Base-by-base conservation (phyloP, 1,284 basidiomycete species). In the Rhodotorula sp. region DNA sequence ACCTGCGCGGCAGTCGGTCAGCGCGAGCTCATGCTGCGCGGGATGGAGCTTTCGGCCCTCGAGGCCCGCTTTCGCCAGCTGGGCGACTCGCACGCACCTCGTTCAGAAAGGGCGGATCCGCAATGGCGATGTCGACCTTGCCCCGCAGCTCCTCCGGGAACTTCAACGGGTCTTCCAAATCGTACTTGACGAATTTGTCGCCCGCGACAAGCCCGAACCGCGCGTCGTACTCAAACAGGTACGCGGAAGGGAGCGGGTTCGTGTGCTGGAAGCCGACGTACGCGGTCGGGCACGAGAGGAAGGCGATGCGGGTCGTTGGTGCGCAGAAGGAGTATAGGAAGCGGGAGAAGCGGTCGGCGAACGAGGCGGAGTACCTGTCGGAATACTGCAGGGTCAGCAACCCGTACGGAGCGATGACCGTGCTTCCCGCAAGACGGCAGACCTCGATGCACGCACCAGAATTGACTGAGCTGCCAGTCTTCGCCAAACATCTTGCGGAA, bases 231-330 rank as follows among this genome's bases (percentile, higher is more conserved):
- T 81, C 80, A 46, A 80, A 77, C 9, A 81, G 71, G 61, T 68
- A 78, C 0, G 78, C 75, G 48, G 64, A 59, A 7, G 34, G 62
- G 7, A 77, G 70, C 0, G 78, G 65, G 48, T 76, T 74, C 46
- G 71, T 68, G 72, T 80, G 78, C 21, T 80, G 80, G 67, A 81
- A 80, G 7, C 76, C 80, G 48, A 81, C 79, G 77, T 78, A 81
- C 13, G 76, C 79, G 0, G 81, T 81, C 7, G 81, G 81, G 41
- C 79, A 81, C 67, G 77, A 80, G n/a, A 81, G 75, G 74, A 81
- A 81, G 10, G 76, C 80, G 55, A 81, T 72, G 25, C 68, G 67
- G 8, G 76, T 67, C 10, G 61, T 10, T 1, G 72, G 56, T 46
- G 67, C 70, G 58, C 68, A 70, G 64, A 77, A 67, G 16, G 73